phyloP scores from a whole-genome alignment of 495 filamentous ascomycete genomes.

The Bacidia rubella region DNA sequence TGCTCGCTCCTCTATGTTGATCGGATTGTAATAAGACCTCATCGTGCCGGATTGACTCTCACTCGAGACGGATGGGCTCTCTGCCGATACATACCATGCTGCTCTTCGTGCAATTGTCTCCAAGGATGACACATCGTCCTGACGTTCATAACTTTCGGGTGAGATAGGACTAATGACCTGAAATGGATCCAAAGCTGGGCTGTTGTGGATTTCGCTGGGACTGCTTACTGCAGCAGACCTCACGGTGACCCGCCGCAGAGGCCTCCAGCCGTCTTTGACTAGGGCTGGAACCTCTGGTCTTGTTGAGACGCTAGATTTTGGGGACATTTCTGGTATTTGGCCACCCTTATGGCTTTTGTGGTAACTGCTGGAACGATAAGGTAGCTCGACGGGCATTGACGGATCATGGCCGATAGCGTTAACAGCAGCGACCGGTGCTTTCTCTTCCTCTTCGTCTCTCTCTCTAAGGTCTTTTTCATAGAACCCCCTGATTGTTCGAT shows the following conservation, averaged over 20 bases:
- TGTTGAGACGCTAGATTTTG: not conserved
- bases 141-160: not conserved
- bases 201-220: constrained; percentile 6
- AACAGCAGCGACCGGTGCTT: not conserved
- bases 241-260: not conserved
- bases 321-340: not conserved
- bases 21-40: not conserved
- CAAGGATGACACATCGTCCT: constrained; percentile 5
- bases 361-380: constrained; percentile 7
- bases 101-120: constrained; percentile 5
- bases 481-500: constrained; percentile 3
- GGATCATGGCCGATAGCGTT: constrained; percentile 13
- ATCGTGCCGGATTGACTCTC: not conserved
- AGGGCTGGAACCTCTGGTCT: not conserved
- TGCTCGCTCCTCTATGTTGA: constrained; percentile 4
- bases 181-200: not conserved
- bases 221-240: constrained; percentile 5
- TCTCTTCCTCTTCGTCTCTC: not conserved
- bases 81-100: constrained; percentile 3
- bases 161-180: constrained; percentile 8
- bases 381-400: constrained; percentile 7
- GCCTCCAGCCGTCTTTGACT: not conserved
- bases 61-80: constrained; percentile 1
- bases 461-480: not conserved
- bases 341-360: not conserved